These are phyloP conservation scores for Ananas comosus DNA, from an alignment of 176 grass and related monocot genomes.

Conservation along the genomic window DNA sequence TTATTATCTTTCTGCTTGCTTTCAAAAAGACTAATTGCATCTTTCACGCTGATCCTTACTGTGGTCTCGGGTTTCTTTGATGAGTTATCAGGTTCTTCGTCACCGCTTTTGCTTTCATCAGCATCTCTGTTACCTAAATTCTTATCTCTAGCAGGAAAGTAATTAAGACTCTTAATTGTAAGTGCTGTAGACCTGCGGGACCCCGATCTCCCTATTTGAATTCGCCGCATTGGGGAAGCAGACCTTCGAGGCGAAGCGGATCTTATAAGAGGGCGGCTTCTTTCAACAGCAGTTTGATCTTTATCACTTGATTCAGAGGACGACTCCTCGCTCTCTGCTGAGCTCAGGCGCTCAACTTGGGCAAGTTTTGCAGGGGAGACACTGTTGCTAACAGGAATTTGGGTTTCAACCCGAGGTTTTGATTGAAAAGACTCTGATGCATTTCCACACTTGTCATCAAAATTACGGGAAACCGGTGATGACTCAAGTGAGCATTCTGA, in stretches of 20 bases:
- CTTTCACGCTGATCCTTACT: conserved; percentile 88
- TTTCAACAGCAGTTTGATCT: conserved; percentile 60
- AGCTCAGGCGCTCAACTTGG: conserved; percentile 82
- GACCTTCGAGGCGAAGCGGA: conserved; percentile 91
- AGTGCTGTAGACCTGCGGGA: conserved; percentile 84
- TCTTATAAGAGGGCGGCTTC: conserved; percentile 74
- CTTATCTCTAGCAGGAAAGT: conserved; percentile 78
- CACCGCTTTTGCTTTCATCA: conserved; percentile 49
- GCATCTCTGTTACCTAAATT: conserved; percentile 52
- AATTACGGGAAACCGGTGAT: conserved; percentile 8
- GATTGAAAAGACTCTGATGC: conserved; percentile 15
- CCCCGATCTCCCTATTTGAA: conserved; percentile 95
- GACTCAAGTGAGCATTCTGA: conserved; percentile 17
- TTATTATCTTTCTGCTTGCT: conserved; percentile 79
- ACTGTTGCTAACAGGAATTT: conserved; percentile 28
- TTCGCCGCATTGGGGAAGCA: conserved; percentile 91
- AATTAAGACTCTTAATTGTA: conserved; percentile 85
- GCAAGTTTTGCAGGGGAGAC: conserved; percentile 87
- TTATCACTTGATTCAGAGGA: conserved; percentile 50
- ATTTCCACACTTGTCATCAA: conserved; percentile 21
- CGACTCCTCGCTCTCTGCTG: conserved; percentile 50
- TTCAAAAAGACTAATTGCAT: conserved; percentile 95
- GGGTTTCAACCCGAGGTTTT: conserved; percentile 19
- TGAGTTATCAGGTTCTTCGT: conserved; percentile 55
- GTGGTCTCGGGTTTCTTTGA: conserved; percentile 70